These are phyloP conservation scores for Citeromyces matritensis DNA, from an alignment of 805 yeast species.

Conservation along the genomic window DNA sequence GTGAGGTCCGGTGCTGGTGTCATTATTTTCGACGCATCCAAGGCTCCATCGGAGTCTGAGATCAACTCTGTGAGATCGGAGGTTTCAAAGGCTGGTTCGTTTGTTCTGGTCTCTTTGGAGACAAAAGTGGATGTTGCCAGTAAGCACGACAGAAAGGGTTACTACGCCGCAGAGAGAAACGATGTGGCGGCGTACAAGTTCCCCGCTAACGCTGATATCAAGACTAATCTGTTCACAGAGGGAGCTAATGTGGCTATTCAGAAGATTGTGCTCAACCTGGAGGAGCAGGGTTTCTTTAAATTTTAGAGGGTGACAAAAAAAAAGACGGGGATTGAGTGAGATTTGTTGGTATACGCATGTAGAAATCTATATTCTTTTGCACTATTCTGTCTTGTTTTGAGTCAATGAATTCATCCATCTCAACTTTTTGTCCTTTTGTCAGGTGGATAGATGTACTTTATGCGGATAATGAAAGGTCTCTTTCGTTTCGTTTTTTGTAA, in stretches of 20 bases:
- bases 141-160: conserved; percentile 32
- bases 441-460: no score
- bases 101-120: conserved; percentile 33
- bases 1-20: conserved; percentile 90
- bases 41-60: conserved; percentile 27
- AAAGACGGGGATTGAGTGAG: no score
- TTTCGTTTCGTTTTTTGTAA: no score
- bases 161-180: conserved; percentile 26
- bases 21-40: conserved; percentile 37
- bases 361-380: no score
- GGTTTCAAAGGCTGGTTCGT: conserved; percentile 32
- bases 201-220: conserved; percentile 41
- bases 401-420: no score
- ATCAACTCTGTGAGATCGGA: conserved; percentile 24
- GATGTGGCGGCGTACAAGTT: conserved; percentile 31
- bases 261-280: conserved; percentile 56
- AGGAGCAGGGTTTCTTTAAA: conserved; percentile 70
- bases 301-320: conserved; percentile 18
- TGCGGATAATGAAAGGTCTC: no score
- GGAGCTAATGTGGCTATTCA: conserved; percentile 60
- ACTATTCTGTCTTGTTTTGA: no score
- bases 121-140: conserved; percentile 31
- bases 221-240: conserved; percentile 34
- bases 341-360: no score
- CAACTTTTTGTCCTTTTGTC: no score